Percentiles rank a stretch among this genome's conserved stretches.
Conservation (phyloP, 2,329 filamentous ascomycete species). For the Neocucurbitaria cava region DNA sequence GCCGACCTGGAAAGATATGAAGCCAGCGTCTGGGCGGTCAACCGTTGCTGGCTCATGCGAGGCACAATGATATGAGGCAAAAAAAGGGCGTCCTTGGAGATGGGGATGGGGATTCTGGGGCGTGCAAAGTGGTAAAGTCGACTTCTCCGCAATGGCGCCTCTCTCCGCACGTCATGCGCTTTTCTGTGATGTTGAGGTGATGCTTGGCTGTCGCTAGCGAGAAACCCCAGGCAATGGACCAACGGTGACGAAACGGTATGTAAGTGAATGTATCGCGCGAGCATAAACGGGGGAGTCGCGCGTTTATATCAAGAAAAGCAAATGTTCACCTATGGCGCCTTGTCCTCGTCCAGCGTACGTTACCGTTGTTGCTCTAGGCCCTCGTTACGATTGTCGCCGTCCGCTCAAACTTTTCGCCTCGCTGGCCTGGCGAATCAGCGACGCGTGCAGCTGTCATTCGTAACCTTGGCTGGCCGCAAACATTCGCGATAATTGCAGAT, state of each 20-base stretch:
- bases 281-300: neutral
- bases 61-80: neutral
- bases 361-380: slow-evolving; percentile 6
- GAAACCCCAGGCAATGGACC: neutral
- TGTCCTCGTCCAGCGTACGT: slow-evolving; percentile 2
- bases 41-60: slow-evolving; percentile 1
- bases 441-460: slow-evolving; percentile 19
- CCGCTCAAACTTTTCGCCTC: slow-evolving; percentile 14
- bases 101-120: neutral
- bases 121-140: neutral
- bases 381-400: slow-evolving; percentile 12
- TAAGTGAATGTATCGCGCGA: neutral
- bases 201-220: slow-evolving; percentile 10
- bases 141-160: slow-evolving; percentile 7
- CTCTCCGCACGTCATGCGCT: slow-evolving; percentile 13
- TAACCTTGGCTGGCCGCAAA: slow-evolving; percentile 2
- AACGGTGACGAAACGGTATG: neutral
- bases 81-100: neutral
- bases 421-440: slow-evolving; percentile 19
- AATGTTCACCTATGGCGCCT: slow-evolving; percentile 3
- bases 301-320: slow-evolving; percentile 9
- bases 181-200: slow-evolving; percentile 4
- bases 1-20: slow-evolving; percentile 5
- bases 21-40: neutral
- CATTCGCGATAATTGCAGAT: slow-evolving; percentile 16